Conservation (phyloP, 371 early-diverging fungal species). For the Mortierella sp. region DNA sequence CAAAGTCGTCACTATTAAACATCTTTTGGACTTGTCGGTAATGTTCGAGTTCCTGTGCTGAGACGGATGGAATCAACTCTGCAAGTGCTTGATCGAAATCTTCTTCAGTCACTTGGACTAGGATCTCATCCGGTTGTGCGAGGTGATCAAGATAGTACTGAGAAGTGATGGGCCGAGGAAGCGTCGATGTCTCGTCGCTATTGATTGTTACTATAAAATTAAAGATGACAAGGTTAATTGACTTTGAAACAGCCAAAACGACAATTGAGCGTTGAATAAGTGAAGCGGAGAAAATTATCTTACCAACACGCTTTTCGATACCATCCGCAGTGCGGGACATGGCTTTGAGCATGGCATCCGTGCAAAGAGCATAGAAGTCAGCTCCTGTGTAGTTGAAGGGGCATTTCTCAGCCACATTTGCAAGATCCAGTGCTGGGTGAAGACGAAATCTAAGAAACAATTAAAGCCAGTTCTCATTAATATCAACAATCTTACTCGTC, state of each 20-base stretch:
- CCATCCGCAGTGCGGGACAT: slow-evolving; percentile 88
- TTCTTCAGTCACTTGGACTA: slow-evolving; percentile 79
- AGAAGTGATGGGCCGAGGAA: slow-evolving; percentile 73
- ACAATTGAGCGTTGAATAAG: no score
- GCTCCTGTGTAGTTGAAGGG: slow-evolving; percentile 97
- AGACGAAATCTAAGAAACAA: slow-evolving; percentile 77
- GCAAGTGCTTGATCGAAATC: slow-evolving; percentile 90
- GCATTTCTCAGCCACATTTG: slow-evolving; percentile 82
- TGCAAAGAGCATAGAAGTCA: slow-evolving; percentile 97
- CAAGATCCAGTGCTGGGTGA: slow-evolving; percentile 81
- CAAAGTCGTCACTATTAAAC: slow-evolving; percentile 63
- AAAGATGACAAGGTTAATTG: background rate
- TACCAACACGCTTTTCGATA: slow-evolving; percentile 78
- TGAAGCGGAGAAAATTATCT: slow-evolving; percentile 1
- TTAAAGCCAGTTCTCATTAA: background rate
- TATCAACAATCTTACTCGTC: background rate
- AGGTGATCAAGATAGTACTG: slow-evolving; percentile 89
- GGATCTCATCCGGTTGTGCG: slow-evolving; percentile 72
- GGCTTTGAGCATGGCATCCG: slow-evolving; percentile 97
- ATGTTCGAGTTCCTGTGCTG: slow-evolving; percentile 88
- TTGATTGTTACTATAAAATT: slow-evolving; percentile 32
- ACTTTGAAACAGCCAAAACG: background rate
- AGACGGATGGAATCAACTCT: slow-evolving; percentile 92
- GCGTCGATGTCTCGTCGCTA: slow-evolving; percentile 44
- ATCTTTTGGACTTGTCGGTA: slow-evolving; percentile 84